Percentiles rank a stretch among this genome's conserved stretches.
These are phyloP conservation scores for Leccinum fallax DNA, from an alignment of 1,284 basidiomycete genomes.

Conservation along the genomic window DNA sequence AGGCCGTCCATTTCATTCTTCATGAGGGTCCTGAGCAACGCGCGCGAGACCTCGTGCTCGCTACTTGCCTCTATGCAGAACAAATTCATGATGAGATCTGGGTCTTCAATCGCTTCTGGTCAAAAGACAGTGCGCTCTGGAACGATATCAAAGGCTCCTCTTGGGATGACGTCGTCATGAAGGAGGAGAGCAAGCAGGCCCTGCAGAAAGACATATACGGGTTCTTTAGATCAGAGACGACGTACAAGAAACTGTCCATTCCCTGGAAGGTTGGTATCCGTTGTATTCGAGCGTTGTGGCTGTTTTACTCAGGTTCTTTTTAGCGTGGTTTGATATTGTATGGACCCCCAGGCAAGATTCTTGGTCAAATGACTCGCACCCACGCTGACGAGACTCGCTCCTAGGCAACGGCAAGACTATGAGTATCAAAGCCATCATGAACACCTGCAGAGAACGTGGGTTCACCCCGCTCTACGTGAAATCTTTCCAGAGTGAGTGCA, in stretches of 20 bases:
- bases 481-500: conserved; percentile 57
- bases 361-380: neutral
- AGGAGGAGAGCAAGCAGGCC: conserved; percentile 66
- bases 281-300: conserved; percentile 7
- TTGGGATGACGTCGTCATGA: conserved; percentile 77
- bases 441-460: conserved; percentile 58
- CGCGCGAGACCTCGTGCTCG: conserved; percentile 55
- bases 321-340: conserved; percentile 74
- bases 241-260: conserved; percentile 73
- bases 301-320: neutral
- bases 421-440: conserved; percentile 76
- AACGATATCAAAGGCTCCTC: conserved; percentile 68
- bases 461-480: conserved; percentile 78
- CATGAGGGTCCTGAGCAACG: conserved; percentile 61
- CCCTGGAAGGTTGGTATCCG: conserved; percentile 71
- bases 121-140: conserved; percentile 66
- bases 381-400: conserved; percentile 5
- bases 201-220: conserved; percentile 74
- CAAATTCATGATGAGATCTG: conserved; percentile 69
- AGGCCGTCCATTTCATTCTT: conserved; percentile 51
- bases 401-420: conserved; percentile 84
- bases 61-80: conserved; percentile 52
- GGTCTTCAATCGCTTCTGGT: conserved; percentile 74
- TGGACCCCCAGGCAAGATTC: conserved; percentile 63
- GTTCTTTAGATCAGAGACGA: conserved; percentile 72